Conservation (phyloP, 352 stramenopile genomes). For the Phytophthora gonapodyides region DNA sequence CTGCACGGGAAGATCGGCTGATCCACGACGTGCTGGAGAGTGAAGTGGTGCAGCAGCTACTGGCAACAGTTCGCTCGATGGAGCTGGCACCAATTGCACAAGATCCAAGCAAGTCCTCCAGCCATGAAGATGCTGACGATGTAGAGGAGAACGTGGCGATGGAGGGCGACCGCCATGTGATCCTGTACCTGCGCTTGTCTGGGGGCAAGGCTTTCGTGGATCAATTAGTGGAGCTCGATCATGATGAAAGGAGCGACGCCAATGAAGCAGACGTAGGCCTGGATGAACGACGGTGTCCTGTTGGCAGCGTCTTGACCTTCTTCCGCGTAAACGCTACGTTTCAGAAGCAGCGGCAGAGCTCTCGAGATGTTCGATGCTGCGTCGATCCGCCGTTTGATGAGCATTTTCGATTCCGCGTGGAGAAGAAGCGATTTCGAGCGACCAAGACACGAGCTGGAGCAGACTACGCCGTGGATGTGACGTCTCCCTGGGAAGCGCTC, state of each 20-base stretch:
- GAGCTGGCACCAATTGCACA: conserved; percentile 11
- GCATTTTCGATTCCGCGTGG: conserved; percentile 60
- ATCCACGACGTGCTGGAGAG: conserved; percentile 72
- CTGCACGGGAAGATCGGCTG: conserved; percentile 27
- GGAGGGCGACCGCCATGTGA: conserved; percentile 25
- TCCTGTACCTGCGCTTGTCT: conserved; percentile 61
- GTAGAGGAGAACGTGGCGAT: not conserved
- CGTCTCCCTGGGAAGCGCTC: conserved; percentile 67
- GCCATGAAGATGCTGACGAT: conserved; percentile 9
- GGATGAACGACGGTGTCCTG: conserved; percentile 28
- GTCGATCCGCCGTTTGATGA: conserved; percentile 79
- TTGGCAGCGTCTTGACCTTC: conserved; percentile 53
- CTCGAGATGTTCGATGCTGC: conserved; percentile 46
- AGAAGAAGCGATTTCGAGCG: conserved; percentile 36
- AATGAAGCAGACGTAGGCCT: conserved; percentile 22
- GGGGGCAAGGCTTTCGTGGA: conserved; percentile 78
- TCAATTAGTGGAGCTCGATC: conserved; percentile 45
- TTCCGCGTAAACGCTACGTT: conserved; percentile 63
- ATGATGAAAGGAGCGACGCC: conserved; percentile 7
- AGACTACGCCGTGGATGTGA: conserved; percentile 59
- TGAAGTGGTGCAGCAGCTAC: conserved; percentile 74
- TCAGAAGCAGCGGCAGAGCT: conserved; percentile 56
- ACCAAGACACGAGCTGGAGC: conserved; percentile 27
- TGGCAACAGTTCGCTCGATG: conserved; percentile 48
- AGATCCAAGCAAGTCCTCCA: not conserved